phyloP scores from a whole-genome alignment of 306 rosid genomes.

The Gastrolobium villosum region DNA sequence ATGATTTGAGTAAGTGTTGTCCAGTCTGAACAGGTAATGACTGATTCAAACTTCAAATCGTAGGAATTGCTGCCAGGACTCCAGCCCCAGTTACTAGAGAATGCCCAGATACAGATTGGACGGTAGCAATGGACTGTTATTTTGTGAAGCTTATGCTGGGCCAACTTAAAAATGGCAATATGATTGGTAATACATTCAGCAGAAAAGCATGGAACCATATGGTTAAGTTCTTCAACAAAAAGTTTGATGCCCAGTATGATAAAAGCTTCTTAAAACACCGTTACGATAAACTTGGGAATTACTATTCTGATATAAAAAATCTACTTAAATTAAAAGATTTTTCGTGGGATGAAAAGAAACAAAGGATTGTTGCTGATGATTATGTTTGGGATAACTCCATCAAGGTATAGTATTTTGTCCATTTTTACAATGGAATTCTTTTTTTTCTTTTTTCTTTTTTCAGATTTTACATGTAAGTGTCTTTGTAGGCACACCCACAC shows the following conservation, averaged over 20 bases:
- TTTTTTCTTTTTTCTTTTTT: not conserved
- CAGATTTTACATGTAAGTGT: slow-evolving; percentile 38
- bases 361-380: slow-evolving; percentile 59
- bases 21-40: slow-evolving; percentile 3
- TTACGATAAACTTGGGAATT: slow-evolving; percentile 53
- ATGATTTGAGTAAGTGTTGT: slow-evolving; percentile 2
- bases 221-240: slow-evolving; percentile 56
- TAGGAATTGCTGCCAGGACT: slow-evolving; percentile 51
- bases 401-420: slow-evolving; percentile 50
- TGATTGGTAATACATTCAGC: slow-evolving; percentile 47
- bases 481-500: slow-evolving; percentile 66
- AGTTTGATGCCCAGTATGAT: slow-evolving; percentile 53
- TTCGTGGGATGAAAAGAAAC: slow-evolving; percentile 65
- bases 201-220: slow-evolving; percentile 64
- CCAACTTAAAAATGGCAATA: slow-evolving; percentile 58
- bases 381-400: slow-evolving; percentile 60
- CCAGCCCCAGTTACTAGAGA: slow-evolving; percentile 45
- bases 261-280: slow-evolving; percentile 57
- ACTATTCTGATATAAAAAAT: slow-evolving; percentile 54
- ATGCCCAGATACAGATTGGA: slow-evolving; percentile 52
- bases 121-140: slow-evolving; percentile 56
- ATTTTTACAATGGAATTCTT: slow-evolving; percentile 11
- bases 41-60: slow-evolving; percentile 10
- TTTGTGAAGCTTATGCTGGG: slow-evolving; percentile 65
- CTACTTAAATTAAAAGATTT: slow-evolving; percentile 56